These are phyloP conservation scores for Cladophialophora exuberans DNA, from an alignment of 2,329 filamentous ascomycete species.

Conservation along the genomic window DNA sequence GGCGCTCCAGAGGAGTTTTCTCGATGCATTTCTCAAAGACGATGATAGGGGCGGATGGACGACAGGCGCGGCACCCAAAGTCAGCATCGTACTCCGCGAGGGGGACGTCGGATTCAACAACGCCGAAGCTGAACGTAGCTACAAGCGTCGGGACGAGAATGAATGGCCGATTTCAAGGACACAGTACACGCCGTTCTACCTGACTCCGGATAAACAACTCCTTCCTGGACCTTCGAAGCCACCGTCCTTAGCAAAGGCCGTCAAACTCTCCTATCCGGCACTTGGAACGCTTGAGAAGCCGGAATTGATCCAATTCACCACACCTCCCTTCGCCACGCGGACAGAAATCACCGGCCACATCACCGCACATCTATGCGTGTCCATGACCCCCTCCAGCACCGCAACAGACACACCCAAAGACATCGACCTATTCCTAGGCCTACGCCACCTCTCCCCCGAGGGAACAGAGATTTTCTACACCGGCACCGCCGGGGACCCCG, in stretches of 20 bases:
- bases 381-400: slow-evolving; percentile 48
- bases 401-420: slow-evolving; percentile 53
- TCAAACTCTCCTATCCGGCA: slow-evolving; percentile 61
- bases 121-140: slow-evolving; percentile 61
- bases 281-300: slow-evolving; percentile 61
- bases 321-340: slow-evolving; percentile 59
- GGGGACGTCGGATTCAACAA: slow-evolving; percentile 71
- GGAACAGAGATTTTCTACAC: slow-evolving; percentile 3
- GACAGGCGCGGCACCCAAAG: slow-evolving; percentile 51
- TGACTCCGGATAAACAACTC: slow-evolving; percentile 55
- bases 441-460: background rate
- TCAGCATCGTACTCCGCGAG: slow-evolving; percentile 65
- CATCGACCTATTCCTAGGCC: slow-evolving; percentile 45
- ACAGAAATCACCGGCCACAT: slow-evolving; percentile 73
- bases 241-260: slow-evolving; percentile 35
- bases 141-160: slow-evolving; percentile 58
- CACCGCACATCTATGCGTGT: slow-evolving; percentile 66
- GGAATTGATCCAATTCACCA: slow-evolving; percentile 62
- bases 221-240: slow-evolving; percentile 61
- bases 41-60: slow-evolving; percentile 57
- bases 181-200: slow-evolving; percentile 63
- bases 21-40: slow-evolving; percentile 72
- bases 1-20: slow-evolving; percentile 67
- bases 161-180: slow-evolving; percentile 72
- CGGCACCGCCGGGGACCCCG: slow-evolving; percentile 58